Evolutionary conservation across 1,284 basidiomycete species (phyloP), one percentile per base, ranked within the genome.

Genomic region (Trametes pubescens): DNA sequence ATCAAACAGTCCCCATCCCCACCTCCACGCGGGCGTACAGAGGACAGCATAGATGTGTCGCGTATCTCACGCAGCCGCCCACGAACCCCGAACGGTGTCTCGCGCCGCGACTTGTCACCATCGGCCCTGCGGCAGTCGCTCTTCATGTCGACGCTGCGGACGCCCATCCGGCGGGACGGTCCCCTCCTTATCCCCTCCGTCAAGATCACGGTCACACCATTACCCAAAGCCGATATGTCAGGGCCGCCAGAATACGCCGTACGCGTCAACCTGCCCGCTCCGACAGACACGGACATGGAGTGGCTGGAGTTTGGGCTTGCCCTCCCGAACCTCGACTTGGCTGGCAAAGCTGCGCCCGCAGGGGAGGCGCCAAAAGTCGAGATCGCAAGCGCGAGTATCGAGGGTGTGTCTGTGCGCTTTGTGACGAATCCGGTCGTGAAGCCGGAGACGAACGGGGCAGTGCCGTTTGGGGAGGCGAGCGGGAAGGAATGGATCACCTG

Each of bases 271-370:
- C 73, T 91, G 18, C 84, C 86, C 35, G 84, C 84, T 7, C 88
- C 89, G 21, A 77, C 81, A 14, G 82, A 87, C 49, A 71, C 79
- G 16, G 84, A 86, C 59, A 82, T 83, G 24, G 88, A 88, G 60
- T 90, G 86, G 87, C 77, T 93, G n/a, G 90, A 92, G 74, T 92
- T 93, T 71, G 90, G 89, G n/a, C 78, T 93, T 47, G 86, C 86
- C 10, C 80, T 81, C 62, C 76, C 79, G 29, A 59, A 59, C 10
- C 29, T n/a, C 18, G 10, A 38, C 1, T 51, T 51, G 7, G 37
- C 72, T 4, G 57, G 46, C 16, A 51, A 40, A 34, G 55, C 43
- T 14, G 24, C 32, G 29, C 24, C 53, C 2, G 14, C 56, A 1
- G 66, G 66, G 18, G 66, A 64, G 22, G 77, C 78, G 26, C 81